Percentiles rank a stretch among this genome's conserved stretches.
Evolutionary conservation across 2,329 filamentous ascomycete genomes (phyloP).

Genomic region (Fusarium praegraminearum): DNA sequence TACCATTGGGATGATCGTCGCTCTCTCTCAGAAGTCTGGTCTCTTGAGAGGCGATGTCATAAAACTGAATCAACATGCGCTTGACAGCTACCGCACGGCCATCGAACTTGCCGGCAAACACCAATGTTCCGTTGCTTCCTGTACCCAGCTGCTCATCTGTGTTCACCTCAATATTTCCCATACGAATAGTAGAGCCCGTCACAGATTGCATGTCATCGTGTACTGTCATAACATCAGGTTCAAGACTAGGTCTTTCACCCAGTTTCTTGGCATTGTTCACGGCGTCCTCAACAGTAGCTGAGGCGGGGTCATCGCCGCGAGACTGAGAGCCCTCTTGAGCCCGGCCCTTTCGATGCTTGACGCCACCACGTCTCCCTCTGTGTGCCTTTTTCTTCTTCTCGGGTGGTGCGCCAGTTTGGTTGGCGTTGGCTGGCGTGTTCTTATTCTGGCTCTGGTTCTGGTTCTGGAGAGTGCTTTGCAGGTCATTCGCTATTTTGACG

Average conservation of each 20-base stretch:
- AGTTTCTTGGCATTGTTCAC: conserved; percentile 70
- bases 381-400: conserved; percentile 77
- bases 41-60: conserved; percentile 94
- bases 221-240: conserved; percentile 72
- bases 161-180: conserved; percentile 74
- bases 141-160: conserved; percentile 74
- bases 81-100: conserved; percentile 95
- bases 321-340: conserved; percentile 65
- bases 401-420: conserved; percentile 27
- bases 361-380: conserved; percentile 77
- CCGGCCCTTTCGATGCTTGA: conserved; percentile 72
- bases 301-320: conserved; percentile 59
- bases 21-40: conserved; percentile 91
- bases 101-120: conserved; percentile 95
- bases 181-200: conserved; percentile 68
- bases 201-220: conserved; percentile 70
- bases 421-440: conserved; percentile 1
- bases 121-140: conserved; percentile 96
- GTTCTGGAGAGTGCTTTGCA: not conserved
- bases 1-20: conserved; percentile 91
- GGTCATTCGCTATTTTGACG: conserved; percentile 5
- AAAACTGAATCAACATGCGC: conserved; percentile 95
- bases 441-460: not conserved
- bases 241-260: conserved; percentile 64
- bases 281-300: conserved; percentile 70